These are phyloP conservation scores for Lupinus albus DNA, from an alignment of 306 rosid genomes.

Conservation along the genomic window DNA sequence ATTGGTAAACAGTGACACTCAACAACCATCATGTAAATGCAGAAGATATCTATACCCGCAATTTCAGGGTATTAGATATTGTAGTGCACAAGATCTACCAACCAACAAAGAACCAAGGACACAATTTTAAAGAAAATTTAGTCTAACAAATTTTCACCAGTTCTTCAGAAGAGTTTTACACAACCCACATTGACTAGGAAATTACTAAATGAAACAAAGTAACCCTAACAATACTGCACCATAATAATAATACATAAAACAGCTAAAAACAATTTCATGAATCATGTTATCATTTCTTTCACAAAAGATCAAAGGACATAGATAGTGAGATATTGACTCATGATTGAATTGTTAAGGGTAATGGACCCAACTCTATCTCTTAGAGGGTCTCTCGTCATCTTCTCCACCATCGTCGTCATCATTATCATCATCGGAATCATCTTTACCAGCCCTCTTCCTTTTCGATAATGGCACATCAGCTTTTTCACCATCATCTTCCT, in stretches of 20 bases:
- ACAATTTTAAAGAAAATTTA: conserved; percentile 38
- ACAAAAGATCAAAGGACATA: conserved; percentile 43
- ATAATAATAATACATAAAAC: conserved; percentile 51
- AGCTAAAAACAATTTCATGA: conserved; percentile 42
- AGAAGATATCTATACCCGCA: conserved; percentile 35
- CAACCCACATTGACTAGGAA: conserved; percentile 41
- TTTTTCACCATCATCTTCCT: conserved; percentile 51
- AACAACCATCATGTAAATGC: conserved; percentile 6
- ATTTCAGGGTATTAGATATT: conserved; percentile 32
- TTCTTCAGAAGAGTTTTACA: conserved; percentile 27
- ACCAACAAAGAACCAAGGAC: conserved; percentile 40
- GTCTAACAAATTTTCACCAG: conserved; percentile 49
- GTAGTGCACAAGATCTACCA: conserved; percentile 43
- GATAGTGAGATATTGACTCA: conserved; percentile 48
- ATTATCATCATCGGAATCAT: conserved; percentile 60
- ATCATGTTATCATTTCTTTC: conserved; percentile 49
- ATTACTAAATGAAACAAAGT: conserved; percentile 37
- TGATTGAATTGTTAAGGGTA: conserved; percentile 46
- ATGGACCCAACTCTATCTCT: conserved; percentile 61
- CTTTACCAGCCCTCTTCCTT: conserved; percentile 78
- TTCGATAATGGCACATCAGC: conserved; percentile 65
- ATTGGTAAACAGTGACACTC: background rate
- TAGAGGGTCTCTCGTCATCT: conserved; percentile 88
- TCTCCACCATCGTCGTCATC: conserved; percentile 54
- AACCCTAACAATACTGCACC: conserved; percentile 49